These are phyloP conservation scores for Coprinopsis cinerea DNA, from an alignment of 768 basidiomycete genomes.

Conservation along the genomic window DNA sequence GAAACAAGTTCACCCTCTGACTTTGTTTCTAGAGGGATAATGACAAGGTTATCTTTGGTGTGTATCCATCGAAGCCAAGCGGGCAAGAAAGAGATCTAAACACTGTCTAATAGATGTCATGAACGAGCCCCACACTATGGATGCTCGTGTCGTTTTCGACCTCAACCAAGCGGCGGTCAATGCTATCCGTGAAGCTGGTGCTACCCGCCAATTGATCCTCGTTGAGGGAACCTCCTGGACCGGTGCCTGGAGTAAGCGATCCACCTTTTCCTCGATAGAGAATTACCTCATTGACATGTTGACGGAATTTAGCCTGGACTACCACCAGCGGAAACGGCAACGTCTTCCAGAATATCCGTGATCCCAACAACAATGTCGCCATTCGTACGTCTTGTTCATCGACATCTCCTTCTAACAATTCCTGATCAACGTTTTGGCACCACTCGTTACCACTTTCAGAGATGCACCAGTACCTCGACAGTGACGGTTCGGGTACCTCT, in stretches of 20 bases:
- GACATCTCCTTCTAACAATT: constrained; percentile 2
- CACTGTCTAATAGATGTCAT: constrained; percentile 3
- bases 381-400: constrained; percentile 34
- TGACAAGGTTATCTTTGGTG: constrained; percentile 51
- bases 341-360: constrained; percentile 45
- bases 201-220: constrained; percentile 48
- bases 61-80: background rate
- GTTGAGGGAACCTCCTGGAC: constrained; percentile 50
- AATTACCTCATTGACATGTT: constrained; percentile 5
- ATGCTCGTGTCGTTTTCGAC: constrained; percentile 43
- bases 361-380: constrained; percentile 58
- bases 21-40: constrained; percentile 33
- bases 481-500: constrained; percentile 53
- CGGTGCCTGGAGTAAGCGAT: constrained; percentile 46
- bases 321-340: constrained; percentile 47
- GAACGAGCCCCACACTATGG: constrained; percentile 61
- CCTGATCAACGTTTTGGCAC: background rate
- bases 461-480: constrained; percentile 70
- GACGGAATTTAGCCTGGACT: constrained; percentile 45
- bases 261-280: background rate
- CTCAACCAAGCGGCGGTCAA: constrained; percentile 62
- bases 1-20: background rate
- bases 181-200: constrained; percentile 57
- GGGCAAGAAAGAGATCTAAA: too few relatives aligned
- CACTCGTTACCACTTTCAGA: constrained; percentile 26